Evolutionary conservation across 75 land plant genomes (phyloP), one percentile per base, ranked within the genome.

Genomic region (Adiantum capillusveneris): DNA sequence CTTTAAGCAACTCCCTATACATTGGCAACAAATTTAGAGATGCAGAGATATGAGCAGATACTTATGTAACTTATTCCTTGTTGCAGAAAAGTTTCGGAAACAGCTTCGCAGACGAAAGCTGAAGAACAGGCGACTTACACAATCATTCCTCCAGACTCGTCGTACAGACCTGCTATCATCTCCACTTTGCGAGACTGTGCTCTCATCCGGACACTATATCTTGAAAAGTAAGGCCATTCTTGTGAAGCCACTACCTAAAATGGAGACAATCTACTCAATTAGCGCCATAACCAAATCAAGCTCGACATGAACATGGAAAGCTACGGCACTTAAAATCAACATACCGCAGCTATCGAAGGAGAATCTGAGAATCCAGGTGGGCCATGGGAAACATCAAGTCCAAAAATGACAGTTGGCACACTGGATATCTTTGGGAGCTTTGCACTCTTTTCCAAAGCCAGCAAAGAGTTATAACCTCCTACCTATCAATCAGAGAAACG

Each of bases 331-430:
- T n/a, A n/a, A n/a, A n/a, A n/a, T 56, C 6, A 45, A 51, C 72
- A 25, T 80, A 90, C 96, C 11, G 97, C 94, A 54, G 97, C 89
- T 79, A 92, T 82, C 2, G 98, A 94, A 31, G 98, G 98, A 0
- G 88, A 25, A 60, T 84, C 83, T 19, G 85, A 80, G 14, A 78
- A 81, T 7, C 88, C 93, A 25, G 91, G 87, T n/a, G 96, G 79
- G 13, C 98, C 98, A 72, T 94, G 98, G 0, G 98, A 94, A 31
- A 94, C 96, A 75, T 89, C 98, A 96, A 94, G 81, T 22, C 98
- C 98, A 63, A 94, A 66, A 29, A 94, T 94, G 7, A 86, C 67
- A 25, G 98, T 90, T 0, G 96, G 87, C 16, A 41, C 63, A 14
- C 51, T 60, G 0, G 95, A 89, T 17, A 89, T 59, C 25, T 73